Evolutionary conservation across 225 moss, liverwort and hornwort genomes (phyloP), one percentile per base, ranked within the genome.

Genomic region (Marchantia paleacea): DNA sequence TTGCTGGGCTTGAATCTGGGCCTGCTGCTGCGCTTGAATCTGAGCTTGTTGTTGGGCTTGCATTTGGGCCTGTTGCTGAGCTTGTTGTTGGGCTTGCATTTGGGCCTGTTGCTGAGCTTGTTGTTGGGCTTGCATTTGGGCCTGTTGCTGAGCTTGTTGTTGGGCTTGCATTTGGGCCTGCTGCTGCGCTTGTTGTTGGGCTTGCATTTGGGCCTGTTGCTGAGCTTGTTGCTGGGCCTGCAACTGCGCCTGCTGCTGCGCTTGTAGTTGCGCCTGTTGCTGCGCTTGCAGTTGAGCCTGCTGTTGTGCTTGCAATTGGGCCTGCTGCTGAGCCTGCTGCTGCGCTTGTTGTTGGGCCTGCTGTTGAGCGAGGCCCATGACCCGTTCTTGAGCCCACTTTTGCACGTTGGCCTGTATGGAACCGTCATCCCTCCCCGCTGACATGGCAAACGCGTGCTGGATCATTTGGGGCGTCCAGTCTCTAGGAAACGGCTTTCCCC

Each of bases 381-480:
- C 81, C 29, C 57, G 78, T n/a, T 83, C 83, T 74, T 87, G 87
- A 12, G 84, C 84, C 87, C 87, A 87, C 62, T 81, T 81, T 67
- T 87, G 84, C 3, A 79, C 76, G 79, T 61, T 84, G 3, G 28
- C 51, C 64, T 87, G 84, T 5, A 81, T 31, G 72, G 49, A 71
- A 12, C 12, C 51, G 14, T 84, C 84, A 20, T 82, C 81, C 14
- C 79, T 70, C 29, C 81, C 81, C 16, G 30, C 74, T 10, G 81
- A 69, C 13, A 66, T 19, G 5, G 75, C 0, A 31, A 80, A 77
- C 9, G 77, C 69, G 53, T 80, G 83, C 24, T 75, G 81, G 6
- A 50, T 70, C 30, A 75, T 52, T 12, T 78, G 53, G 53, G 66
- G 11, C 12, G 81, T 81, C 86, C 86, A 86, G n/a, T 74, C 62